phyloP scores from a whole-genome alignment of 306 rosid species.

The Prinsepia uniflora region DNA sequence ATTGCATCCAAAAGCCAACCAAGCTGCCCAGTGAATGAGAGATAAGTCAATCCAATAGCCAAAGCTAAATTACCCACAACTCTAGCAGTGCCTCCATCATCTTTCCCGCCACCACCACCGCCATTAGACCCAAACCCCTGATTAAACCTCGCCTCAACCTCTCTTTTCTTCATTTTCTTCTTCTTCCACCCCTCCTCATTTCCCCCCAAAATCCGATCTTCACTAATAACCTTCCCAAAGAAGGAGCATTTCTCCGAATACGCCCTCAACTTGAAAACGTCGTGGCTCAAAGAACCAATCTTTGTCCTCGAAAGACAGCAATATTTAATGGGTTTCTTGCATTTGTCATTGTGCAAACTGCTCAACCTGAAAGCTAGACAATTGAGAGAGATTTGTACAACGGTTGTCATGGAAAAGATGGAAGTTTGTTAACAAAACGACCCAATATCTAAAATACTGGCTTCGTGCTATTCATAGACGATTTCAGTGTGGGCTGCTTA shows the following conservation, averaged over 20 bases:
- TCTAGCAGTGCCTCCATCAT: conserved; percentile 67
- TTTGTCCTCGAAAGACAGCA: conserved; percentile 32
- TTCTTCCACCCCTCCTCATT: conserved; percentile 38
- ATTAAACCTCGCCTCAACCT: conserved; percentile 60
- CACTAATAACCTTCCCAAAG: conserved; percentile 24
- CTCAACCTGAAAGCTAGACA: conserved; percentile 38
- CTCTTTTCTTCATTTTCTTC: conserved; percentile 41
- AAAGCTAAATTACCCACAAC: conserved; percentile 75
- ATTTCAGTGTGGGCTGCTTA: conserved; percentile 20
- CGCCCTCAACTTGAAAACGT: conserved; percentile 36
- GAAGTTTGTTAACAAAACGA: conserved; percentile 6
- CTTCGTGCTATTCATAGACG: background rate
- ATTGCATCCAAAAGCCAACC: conserved; percentile 96
- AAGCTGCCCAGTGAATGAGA: conserved; percentile 90
- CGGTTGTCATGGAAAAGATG: conserved; percentile 43
- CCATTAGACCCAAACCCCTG: conserved; percentile 75
- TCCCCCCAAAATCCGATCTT: conserved; percentile 37
- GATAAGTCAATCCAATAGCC: conserved; percentile 87
- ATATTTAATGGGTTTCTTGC: conserved; percentile 40
- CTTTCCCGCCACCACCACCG: conserved; percentile 64
- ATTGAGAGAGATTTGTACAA: conserved; percentile 42
- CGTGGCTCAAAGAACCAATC: conserved; percentile 32
- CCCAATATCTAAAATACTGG: conserved; percentile 20
- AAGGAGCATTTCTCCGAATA: conserved; percentile 32
- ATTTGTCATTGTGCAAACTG: conserved; percentile 25